A percentile compares a stretch with the other conserved stretches of the same genome.
Evolutionary conservation across 2,329 filamentous ascomycete species (phyloP).

Genomic region (Rhynchosporium secalis): DNA sequence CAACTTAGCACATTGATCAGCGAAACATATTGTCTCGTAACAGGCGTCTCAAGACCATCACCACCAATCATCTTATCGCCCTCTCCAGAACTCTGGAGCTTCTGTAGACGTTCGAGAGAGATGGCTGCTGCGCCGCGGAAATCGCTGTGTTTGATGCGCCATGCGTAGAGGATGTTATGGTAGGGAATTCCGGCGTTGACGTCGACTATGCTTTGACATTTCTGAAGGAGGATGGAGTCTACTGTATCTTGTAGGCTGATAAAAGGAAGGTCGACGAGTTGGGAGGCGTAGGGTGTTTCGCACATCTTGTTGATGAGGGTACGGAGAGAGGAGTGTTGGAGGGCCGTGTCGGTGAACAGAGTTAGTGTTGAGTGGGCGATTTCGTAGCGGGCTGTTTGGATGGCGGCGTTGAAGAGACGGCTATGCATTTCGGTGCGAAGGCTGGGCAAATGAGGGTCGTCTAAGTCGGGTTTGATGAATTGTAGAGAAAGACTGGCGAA

Average conservation of each 20-base stretch:
- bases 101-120: conserved; percentile 63
- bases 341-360: conserved; percentile 67
- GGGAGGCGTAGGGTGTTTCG: conserved; percentile 62
- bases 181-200: conserved; percentile 68
- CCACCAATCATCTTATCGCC: conserved; percentile 52
- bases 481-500: conserved; percentile 77
- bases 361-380: conserved; percentile 78
- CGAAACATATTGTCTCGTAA: conserved; percentile 78
- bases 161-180: conserved; percentile 87
- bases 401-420: conserved; percentile 79
- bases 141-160: conserved; percentile 82
- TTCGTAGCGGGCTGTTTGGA: conserved; percentile 77
- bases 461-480: conserved; percentile 44
- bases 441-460: conserved; percentile 18
- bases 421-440: conserved; percentile 72
- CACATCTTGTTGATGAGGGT: conserved; percentile 71
- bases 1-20: conserved; percentile 92
- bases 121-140: conserved; percentile 76
- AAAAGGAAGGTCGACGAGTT: conserved; percentile 76
- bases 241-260: conserved; percentile 74
- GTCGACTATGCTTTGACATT: conserved; percentile 69
- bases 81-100: conserved; percentile 58
- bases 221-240: conserved; percentile 72
- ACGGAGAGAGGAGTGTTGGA: conserved; percentile 71
- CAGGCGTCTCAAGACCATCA: conserved; percentile 62